Evolutionary conservation across 345 rosid genomes (phyloP).

Genomic region (Boechera divaricarpa): DNA sequence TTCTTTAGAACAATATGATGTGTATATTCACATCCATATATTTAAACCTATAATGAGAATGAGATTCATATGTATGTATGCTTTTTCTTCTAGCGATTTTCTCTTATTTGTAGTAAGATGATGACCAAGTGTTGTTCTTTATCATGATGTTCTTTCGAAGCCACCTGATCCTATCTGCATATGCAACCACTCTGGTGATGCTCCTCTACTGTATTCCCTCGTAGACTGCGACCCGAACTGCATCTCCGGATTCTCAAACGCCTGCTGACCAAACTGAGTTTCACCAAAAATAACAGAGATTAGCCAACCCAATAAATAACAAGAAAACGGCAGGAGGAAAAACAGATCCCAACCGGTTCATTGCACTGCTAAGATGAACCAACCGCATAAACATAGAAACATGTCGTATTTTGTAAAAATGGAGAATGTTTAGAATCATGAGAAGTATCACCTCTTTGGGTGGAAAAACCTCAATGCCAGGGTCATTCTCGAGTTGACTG

Average conservation of each 20-base stretch:
- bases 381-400: not conserved
- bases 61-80: conserved; percentile 17
- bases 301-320: not conserved
- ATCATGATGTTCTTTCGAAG: conserved; percentile 62
- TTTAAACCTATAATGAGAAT: conserved; percentile 21
- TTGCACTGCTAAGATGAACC: not conserved
- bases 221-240: conserved; percentile 67
- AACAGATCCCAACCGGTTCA: not conserved
- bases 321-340: not conserved
- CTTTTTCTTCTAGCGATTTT: not conserved
- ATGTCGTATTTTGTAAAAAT: too few relatives aligned
- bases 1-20: too few relatives aligned
- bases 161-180: conserved; percentile 77
- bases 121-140: conserved; percentile 23
- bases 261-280: conserved; percentile 73
- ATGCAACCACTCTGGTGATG: conserved; percentile 93
- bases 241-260: conserved; percentile 59
- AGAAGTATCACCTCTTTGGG: too few relatives aligned
- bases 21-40: conserved; percentile 40
- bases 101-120: conserved; percentile 21
- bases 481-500: too few relatives aligned
- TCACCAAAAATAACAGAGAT: conserved; percentile 14
- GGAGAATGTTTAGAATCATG: too few relatives aligned
- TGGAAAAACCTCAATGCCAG: too few relatives aligned
- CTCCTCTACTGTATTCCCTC: conserved; percentile 62